Evolutionary conservation across 2,329 filamentous ascomycete genomes (phyloP).

Genomic region (Pestalotiopsis sp.): DNA sequence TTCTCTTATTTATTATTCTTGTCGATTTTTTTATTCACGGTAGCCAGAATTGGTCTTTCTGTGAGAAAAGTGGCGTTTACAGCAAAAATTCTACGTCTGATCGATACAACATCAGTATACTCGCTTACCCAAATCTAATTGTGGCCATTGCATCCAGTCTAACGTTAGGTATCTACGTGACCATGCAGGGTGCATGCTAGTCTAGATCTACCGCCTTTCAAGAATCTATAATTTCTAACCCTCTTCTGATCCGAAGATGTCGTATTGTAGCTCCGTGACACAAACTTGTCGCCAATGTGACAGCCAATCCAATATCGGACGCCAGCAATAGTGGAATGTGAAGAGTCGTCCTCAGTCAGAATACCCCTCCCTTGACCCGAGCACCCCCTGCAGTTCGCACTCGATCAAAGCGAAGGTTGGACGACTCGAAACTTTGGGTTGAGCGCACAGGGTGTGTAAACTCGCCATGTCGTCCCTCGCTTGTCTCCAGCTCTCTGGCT

Average conservation of each 20-base stretch:
- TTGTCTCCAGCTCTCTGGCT: not conserved
- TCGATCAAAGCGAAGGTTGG: not conserved
- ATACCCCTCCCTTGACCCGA: not conserved
- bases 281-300: not conserved
- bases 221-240: not conserved
- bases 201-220: not conserved
- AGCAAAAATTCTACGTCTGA: no score
- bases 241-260: not conserved
- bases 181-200: not conserved
- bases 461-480: not conserved
- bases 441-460: not conserved
- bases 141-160: not conserved
- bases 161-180: not conserved
- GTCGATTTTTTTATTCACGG: no score
- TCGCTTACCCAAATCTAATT: not conserved
- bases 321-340: no score
- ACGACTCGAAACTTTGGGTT: not conserved
- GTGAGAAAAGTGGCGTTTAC: no score
- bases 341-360: no score
- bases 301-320: not conserved
- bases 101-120: not conserved
- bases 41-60: no score
- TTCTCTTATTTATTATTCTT: no score
- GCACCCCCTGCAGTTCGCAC: not conserved
- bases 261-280: not conserved